Conservation (phyloP, 2,329 filamentous ascomycete genomes). For the Coleophoma eucalyptorum region DNA sequence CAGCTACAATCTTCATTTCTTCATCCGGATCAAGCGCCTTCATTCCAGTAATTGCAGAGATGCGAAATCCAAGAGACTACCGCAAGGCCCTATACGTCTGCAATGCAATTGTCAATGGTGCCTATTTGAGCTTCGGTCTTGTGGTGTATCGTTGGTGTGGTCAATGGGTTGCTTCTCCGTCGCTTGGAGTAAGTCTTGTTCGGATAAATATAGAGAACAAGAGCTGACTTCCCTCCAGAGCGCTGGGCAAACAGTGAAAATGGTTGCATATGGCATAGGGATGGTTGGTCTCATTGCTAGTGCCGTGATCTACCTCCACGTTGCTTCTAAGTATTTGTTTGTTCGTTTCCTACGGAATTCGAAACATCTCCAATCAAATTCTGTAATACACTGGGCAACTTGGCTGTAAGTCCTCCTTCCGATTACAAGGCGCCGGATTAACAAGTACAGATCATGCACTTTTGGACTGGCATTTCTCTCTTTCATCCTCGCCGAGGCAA, state of each 20-base stretch:
- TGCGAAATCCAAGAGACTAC: constrained; percentile 55
- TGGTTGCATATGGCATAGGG: constrained; percentile 55
- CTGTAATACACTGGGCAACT: constrained; percentile 41
- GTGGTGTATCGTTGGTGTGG: constrained; percentile 52
- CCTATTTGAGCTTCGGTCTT: constrained; percentile 53
- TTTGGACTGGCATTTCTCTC: constrained; percentile 35
- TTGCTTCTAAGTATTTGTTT: constrained; percentile 49
- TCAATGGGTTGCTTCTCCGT: constrained; percentile 56
- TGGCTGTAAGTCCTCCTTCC: constrained; percentile 33
- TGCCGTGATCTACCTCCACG: constrained; percentile 33
- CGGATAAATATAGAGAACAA: not conserved
- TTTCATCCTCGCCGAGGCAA: constrained; percentile 45
- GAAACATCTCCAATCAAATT: constrained; percentile 44
- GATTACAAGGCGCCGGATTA: not conserved
- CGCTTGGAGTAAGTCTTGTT: constrained; percentile 37
- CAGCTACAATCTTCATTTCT: constrained; percentile 54
- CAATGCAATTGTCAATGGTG: constrained; percentile 50
- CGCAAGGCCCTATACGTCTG: constrained; percentile 54
- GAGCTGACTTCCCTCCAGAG: constrained; percentile 23
- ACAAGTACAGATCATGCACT: constrained; percentile 27
- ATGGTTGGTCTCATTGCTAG: constrained; percentile 48
- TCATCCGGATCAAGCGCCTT: constrained; percentile 54
- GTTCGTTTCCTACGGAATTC: constrained; percentile 47
- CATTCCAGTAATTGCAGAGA: constrained; percentile 60
- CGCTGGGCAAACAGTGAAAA: constrained; percentile 54